Evolutionary conservation across 2,329 filamentous ascomycete species (phyloP).

Genomic region (Triangularia verruculosa): DNA sequence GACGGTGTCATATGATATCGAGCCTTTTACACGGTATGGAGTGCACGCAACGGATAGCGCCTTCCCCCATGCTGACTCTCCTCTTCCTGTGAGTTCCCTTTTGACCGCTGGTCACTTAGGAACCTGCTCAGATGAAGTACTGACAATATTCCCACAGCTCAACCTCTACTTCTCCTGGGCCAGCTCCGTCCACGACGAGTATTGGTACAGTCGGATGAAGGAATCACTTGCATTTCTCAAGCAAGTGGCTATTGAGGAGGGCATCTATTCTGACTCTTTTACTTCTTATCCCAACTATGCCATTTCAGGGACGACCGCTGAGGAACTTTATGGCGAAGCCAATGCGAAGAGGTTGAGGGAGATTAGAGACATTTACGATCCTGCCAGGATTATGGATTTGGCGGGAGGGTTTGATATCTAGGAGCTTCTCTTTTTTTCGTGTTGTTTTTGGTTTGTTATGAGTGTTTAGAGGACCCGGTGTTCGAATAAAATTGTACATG

Average conservation of each 20-base stretch:
- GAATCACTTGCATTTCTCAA: conserved; percentile 27
- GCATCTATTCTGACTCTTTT: conserved; percentile 28
- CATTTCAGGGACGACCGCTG: conserved; percentile 20
- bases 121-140: too few relatives aligned
- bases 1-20: conserved; percentile 30
- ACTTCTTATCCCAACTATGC: conserved; percentile 31
- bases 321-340: conserved; percentile 23
- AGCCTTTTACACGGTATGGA: conserved; percentile 33
- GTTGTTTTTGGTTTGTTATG: too few relatives aligned
- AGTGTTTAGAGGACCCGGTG: too few relatives aligned
- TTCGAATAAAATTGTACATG: too few relatives aligned
- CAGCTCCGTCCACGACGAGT: conserved; percentile 27
- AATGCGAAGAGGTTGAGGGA: conserved; percentile 25
- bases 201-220: conserved; percentile 29
- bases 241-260: conserved; percentile 29
- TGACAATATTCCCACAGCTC: conserved; percentile 21
- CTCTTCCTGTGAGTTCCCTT: conserved; percentile 22
- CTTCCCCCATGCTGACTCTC: conserved; percentile 31
- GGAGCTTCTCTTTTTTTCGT: not conserved
- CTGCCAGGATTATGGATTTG: conserved; percentile 29
- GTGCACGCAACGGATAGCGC: conserved; percentile 32
- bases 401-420: conserved; percentile 26
- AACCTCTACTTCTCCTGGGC: conserved; percentile 32
- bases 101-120: too few relatives aligned
- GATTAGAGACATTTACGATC: conserved; percentile 27